Evolutionary conservation across 73 alveolate species (phyloP).

Genomic region (Blepharisma stoltei): DNA sequence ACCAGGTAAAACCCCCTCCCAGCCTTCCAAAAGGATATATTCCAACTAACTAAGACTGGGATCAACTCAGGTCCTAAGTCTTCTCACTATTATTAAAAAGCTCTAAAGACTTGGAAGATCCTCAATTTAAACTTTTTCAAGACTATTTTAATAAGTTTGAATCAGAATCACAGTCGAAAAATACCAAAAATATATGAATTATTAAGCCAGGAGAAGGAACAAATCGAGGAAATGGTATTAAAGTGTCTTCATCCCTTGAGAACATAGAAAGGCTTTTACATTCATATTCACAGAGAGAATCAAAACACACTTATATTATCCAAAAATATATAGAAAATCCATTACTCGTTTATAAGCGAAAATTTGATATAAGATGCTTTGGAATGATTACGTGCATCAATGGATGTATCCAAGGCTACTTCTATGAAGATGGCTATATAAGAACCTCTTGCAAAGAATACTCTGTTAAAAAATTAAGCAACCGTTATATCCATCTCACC

Average conservation of each 20-base stretch:
- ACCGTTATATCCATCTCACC: constrained; percentile 70
- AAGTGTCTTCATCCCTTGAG: neutral
- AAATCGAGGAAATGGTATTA: constrained; percentile 32
- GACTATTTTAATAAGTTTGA: neutral
- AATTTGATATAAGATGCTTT: constrained; percentile 74
- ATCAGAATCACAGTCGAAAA: neutral
- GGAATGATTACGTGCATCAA: constrained; percentile 48
- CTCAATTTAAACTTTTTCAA: neutral
- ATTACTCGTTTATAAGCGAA: constrained; percentile 45
- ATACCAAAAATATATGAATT: constrained; percentile 8
- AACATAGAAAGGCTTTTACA: neutral
- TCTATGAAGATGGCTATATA: constrained; percentile 69
- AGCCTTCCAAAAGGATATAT: too few species aligned
- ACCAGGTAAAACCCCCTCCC: too few species aligned
- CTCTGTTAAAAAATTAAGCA: constrained; percentile 46
- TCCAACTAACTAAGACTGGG: too few species aligned
- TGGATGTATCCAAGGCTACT: constrained; percentile 46
- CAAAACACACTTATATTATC: constrained; percentile 13
- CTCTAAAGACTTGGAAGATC: neutral
- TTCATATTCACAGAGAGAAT: neutral
- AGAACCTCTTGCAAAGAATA: constrained; percentile 68
- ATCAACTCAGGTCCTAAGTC: too few species aligned
- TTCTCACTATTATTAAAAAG: too few species aligned
- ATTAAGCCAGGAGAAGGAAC: constrained; percentile 35
- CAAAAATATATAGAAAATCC: constrained; percentile 65